A percentile compares a stretch with the other conserved stretches of the same genome.
phyloP scores from a whole-genome alignment of 108 stramenopile genomes.

The Stephanodiscus triporus region DNA sequence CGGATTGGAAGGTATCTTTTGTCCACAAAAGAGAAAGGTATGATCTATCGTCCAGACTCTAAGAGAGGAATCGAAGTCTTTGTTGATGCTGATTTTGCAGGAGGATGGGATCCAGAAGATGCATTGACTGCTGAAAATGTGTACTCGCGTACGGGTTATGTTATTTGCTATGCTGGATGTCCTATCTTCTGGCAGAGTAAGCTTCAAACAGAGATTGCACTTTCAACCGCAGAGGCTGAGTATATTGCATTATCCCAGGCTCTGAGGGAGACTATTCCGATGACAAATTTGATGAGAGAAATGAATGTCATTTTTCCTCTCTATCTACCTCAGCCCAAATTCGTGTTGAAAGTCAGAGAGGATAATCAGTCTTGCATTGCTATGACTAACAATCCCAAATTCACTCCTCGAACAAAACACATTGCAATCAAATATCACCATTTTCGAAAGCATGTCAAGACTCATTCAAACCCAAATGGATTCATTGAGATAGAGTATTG shows the following conservation, averaged over 20 bases:
- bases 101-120: too few species aligned
- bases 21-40: too few species aligned
- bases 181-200: too few species aligned
- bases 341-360: not conserved
- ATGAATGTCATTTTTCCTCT: constrained; percentile 10
- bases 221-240: constrained; percentile 40
- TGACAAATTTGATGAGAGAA: constrained; percentile 28
- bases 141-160: too few species aligned
- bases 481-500: constrained; percentile 11
- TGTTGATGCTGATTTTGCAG: too few species aligned
- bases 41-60: too few species aligned
- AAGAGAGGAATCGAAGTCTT: too few species aligned
- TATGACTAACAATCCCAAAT: constrained; percentile 2
- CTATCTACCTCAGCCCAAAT: not conserved
- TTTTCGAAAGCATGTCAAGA: constrained; percentile 3
- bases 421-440: constrained; percentile 2
- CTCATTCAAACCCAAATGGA: not conserved
- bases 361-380: constrained; percentile 7
- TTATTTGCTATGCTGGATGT: too few species aligned
- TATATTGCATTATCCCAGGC: constrained; percentile 25
- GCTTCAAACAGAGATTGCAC: constrained; percentile 39
- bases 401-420: not conserved
- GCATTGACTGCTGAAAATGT: too few species aligned
- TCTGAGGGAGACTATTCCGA: constrained; percentile 42
- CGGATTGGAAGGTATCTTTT: too few species aligned